These are phyloP conservation scores for Poterioochromonas sp. DNA, from an alignment of 352 stramenopile species.

Conservation along the genomic window DNA sequence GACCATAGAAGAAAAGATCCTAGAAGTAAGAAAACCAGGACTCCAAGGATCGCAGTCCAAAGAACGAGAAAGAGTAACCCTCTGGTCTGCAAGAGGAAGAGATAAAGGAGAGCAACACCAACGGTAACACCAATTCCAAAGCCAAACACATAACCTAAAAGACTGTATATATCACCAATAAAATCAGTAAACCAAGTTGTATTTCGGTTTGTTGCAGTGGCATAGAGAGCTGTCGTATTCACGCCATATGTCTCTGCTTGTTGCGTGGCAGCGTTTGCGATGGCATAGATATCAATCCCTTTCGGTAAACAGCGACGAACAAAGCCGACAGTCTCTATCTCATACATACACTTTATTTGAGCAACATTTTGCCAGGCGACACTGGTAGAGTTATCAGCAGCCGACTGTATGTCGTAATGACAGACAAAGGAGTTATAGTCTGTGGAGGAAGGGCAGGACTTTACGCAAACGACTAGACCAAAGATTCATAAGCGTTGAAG, in stretches of 20 bases:
- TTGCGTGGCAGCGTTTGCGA: conserved; percentile 33
- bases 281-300: conserved; percentile 36
- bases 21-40: conserved; percentile 45
- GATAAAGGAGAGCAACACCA: conserved; percentile 56
- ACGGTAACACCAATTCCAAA: conserved; percentile 56
- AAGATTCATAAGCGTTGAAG: conserved; percentile 6
- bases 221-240: conserved; percentile 36
- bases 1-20: conserved; percentile 43
- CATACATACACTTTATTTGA: conserved; percentile 41
- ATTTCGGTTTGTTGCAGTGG: conserved; percentile 33
- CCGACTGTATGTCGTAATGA: conserved; percentile 35
- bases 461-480: conserved; percentile 58
- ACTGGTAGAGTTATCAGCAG: neutral
- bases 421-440: conserved; percentile 44
- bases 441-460: conserved; percentile 50
- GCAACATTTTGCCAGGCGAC: conserved; percentile 37
- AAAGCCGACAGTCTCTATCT: conserved; percentile 43
- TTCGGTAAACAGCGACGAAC: conserved; percentile 36
- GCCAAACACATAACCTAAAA: conserved; percentile 53
- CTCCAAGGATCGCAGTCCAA: conserved; percentile 52
- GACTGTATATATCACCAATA: conserved; percentile 56
- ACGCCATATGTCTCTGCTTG: neutral
- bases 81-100: conserved; percentile 56
- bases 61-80: conserved; percentile 55
- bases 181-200: conserved; percentile 50